These are phyloP conservation scores for Chaetomium olivaceum DNA, from an alignment of 2,329 filamentous ascomycete genomes.

Conservation along the genomic window DNA sequence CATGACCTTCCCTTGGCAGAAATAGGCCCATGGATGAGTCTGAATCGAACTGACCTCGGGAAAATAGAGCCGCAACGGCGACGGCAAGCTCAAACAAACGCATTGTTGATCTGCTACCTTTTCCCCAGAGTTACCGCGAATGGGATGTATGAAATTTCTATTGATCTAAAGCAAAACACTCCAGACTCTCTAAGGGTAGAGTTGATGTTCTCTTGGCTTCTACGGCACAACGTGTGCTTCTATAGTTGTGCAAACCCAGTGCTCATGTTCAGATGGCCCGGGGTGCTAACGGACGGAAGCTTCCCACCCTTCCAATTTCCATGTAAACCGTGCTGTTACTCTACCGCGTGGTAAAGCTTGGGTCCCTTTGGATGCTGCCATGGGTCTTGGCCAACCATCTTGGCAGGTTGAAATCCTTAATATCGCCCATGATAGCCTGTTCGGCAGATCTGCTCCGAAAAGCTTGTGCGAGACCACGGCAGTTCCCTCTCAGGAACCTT, in stretches of 20 bases:
- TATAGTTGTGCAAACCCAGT: conserved; percentile 1
- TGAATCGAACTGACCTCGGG: conserved; percentile 25
- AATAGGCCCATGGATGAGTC: neutral
- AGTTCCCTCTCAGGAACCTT: conserved; percentile 7
- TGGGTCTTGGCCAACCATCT: conserved; percentile 21
- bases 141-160: too few relatives aligned
- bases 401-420: conserved; percentile 21
- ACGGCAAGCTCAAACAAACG: conserved; percentile 24
- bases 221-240: neutral
- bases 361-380: neutral
- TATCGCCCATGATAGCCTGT: conserved; percentile 32
- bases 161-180: neutral
- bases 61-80: conserved; percentile 25
- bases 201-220: neutral
- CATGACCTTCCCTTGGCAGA: neutral
- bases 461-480: conserved; percentile 8
- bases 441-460: conserved; percentile 29
- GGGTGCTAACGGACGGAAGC: neutral
- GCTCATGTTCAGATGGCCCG: neutral
- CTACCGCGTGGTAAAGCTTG: conserved; percentile 13
- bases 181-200: neutral
- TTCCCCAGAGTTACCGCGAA: too few relatives aligned
- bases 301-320: neutral
- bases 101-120: conserved; percentile 19
- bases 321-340: conserved; percentile 11